phyloP scores from a whole-genome alignment of 352 stramenopile species.

The Phytophthora pseudosyringae region DNA sequence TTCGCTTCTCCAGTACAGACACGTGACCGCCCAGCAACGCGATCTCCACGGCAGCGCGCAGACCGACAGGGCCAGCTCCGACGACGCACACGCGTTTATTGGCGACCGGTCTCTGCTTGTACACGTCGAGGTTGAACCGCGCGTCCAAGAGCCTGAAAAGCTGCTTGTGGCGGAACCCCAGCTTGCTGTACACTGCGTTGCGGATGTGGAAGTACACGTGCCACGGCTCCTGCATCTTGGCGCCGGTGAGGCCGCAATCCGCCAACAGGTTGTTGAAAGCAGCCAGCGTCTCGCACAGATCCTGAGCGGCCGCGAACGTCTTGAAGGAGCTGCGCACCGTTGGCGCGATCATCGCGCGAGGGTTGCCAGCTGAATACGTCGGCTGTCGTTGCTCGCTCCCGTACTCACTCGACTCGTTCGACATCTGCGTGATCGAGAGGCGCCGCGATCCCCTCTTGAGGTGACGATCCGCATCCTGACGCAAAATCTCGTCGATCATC shows the following conservation, averaged over 20 bases:
- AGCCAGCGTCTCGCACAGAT: slow-evolving; percentile 50
- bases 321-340: slow-evolving; percentile 45
- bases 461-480: slow-evolving; percentile 44
- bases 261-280: slow-evolving; percentile 37
- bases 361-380: not conserved
- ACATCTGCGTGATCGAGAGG: slow-evolving; percentile 32
- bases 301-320: slow-evolving; percentile 54
- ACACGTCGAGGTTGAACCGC: too few species aligned
- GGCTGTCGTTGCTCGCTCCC: slow-evolving; percentile 3
- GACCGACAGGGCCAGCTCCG: slow-evolving; percentile 35
- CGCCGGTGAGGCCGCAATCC: slow-evolving; percentile 49
- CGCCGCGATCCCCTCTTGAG: slow-evolving; percentile 38
- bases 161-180: slow-evolving; percentile 70
- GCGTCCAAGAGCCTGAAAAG: slow-evolving; percentile 67
- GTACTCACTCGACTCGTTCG: not conserved
- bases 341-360: slow-evolving; percentile 1
- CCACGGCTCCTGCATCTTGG: slow-evolving; percentile 47
- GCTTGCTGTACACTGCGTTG: slow-evolving; percentile 48
- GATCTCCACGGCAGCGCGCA: slow-evolving; percentile 72
- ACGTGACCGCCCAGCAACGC: slow-evolving; percentile 70
- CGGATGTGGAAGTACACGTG: slow-evolving; percentile 62
- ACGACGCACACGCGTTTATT: too few species aligned
- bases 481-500: slow-evolving; percentile 61
- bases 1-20: slow-evolving; percentile 77
- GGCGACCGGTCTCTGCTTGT: too few species aligned